Percentiles rank a stretch among this genome's conserved stretches.
These are phyloP conservation scores for Penicillium freii DNA, from an alignment of 2,329 filamentous ascomycete genomes.

Conservation along the genomic window DNA sequence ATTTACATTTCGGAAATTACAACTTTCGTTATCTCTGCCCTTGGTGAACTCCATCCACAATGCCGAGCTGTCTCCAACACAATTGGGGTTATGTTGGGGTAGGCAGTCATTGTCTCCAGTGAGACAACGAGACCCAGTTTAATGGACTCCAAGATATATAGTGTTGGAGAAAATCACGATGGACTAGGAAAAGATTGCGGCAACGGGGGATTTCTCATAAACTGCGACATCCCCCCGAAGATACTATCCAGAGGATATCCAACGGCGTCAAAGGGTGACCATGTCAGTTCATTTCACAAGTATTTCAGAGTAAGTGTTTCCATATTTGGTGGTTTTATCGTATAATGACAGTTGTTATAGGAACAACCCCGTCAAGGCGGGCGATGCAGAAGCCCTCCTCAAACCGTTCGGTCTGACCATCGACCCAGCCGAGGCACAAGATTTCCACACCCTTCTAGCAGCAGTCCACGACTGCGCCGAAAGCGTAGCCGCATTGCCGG, in stretches of 20 bases:
- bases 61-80: neutral
- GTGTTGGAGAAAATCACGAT: constrained; percentile 8
- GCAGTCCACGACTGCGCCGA: constrained; percentile 54
- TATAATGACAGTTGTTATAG: constrained; percentile 9
- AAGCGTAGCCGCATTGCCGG: constrained; percentile 44
- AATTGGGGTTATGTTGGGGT: constrained; percentile 5
- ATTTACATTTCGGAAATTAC: neutral
- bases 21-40: neutral
- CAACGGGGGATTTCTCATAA: constrained; percentile 1
- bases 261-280: neutral
- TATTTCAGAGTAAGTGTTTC: constrained; percentile 25
- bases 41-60: neutral
- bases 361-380: constrained; percentile 43
- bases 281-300: constrained; percentile 34
- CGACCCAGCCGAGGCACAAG: constrained; percentile 38
- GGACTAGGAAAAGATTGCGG: neutral
- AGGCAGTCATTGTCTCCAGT: neutral
- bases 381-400: constrained; percentile 41
- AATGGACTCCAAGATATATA: neutral
- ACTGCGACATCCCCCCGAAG: constrained; percentile 4
- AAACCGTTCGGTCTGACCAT: constrained; percentile 40
- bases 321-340: neutral
- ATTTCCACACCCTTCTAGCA: constrained; percentile 51
- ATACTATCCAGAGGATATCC: neutral
- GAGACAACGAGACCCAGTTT: neutral